Evolutionary conservation across 495 filamentous ascomycete species (phyloP).

Genomic region (Friedmanniomyces simplex): DNA sequence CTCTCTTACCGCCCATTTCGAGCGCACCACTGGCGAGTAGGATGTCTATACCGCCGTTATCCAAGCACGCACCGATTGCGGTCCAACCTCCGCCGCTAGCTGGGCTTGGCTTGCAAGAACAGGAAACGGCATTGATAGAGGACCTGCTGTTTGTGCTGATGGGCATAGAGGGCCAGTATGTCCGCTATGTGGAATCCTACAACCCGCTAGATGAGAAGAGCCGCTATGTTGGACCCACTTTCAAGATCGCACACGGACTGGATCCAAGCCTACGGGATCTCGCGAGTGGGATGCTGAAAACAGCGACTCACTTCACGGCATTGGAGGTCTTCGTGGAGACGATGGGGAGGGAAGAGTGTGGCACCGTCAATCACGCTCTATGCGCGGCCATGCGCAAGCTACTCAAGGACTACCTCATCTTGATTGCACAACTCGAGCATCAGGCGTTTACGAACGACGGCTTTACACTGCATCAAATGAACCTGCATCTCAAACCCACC

Average conservation of each 20-base stretch:
- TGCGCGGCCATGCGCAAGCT: slow-evolving; percentile 87
- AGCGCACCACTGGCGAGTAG: slow-evolving; percentile 80
- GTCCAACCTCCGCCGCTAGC: slow-evolving; percentile 63
- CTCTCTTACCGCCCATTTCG: slow-evolving; percentile 63
- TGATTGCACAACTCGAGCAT: slow-evolving; percentile 86
- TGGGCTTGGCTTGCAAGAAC: slow-evolving; percentile 61
- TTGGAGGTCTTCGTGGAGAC: slow-evolving; percentile 90
- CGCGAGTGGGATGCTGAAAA: slow-evolving; percentile 77
- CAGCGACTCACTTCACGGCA: slow-evolving; percentile 87
- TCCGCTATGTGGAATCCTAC: slow-evolving; percentile 73
- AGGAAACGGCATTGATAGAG: slow-evolving; percentile 79
- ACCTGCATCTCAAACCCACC: slow-evolving; percentile 81
- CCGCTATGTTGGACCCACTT: slow-evolving; percentile 68
- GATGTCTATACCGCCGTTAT: slow-evolving; percentile 72
- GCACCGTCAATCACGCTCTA: slow-evolving; percentile 90
- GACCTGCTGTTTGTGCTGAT: slow-evolving; percentile 92
- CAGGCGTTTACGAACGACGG: slow-evolving; percentile 76
- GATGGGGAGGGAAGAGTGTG: slow-evolving; percentile 84
- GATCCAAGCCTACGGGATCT: slow-evolving; percentile 88
- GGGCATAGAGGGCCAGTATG: slow-evolving; percentile 97
- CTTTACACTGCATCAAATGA: slow-evolving; percentile 86
- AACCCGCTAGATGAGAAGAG: slow-evolving; percentile 77
- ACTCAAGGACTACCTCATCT: slow-evolving; percentile 82
- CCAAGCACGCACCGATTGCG: slow-evolving; percentile 57
- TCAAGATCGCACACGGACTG: slow-evolving; percentile 68